These are phyloP conservation scores for Chaetoceros tenuissimus DNA, from an alignment of 108 stramenopile species.

Conservation along the genomic window DNA sequence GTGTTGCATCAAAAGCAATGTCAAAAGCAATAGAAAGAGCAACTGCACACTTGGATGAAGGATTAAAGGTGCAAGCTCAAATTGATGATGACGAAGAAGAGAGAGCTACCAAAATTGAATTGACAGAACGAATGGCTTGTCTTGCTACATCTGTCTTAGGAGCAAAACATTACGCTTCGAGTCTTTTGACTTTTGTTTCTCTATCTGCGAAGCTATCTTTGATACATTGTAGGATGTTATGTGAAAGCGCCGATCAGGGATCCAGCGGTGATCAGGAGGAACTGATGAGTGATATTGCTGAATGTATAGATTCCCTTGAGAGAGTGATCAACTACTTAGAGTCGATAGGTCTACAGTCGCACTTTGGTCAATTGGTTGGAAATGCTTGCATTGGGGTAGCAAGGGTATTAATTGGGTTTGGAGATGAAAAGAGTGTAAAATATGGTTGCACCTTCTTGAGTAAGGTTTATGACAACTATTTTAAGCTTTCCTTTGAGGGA, in stretches of 20 bases:
- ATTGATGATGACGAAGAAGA: slow-evolving; percentile 28
- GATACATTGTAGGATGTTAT: background rate
- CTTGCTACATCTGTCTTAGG: slow-evolving; percentile 44
- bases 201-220: background rate
- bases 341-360: slow-evolving; percentile 32
- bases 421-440: slow-evolving; percentile 63
- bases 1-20: background rate
- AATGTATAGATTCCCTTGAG: slow-evolving; percentile 55
- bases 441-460: slow-evolving; percentile 64
- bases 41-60: background rate
- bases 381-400: slow-evolving; percentile 62
- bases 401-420: slow-evolving; percentile 59
- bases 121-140: slow-evolving; percentile 26
- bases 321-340: slow-evolving; percentile 40
- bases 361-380: slow-evolving; percentile 56
- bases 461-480: slow-evolving; percentile 47
- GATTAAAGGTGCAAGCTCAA: background rate
- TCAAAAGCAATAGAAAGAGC: background rate
- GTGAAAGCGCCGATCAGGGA: background rate
- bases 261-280: background rate
- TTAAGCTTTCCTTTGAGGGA: slow-evolving; percentile 49
- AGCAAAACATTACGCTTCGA: slow-evolving; percentile 54
- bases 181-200: slow-evolving; percentile 13
- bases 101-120: slow-evolving; percentile 24
- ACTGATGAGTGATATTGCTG: slow-evolving; percentile 52